Percentiles rank a stretch among this genome's conserved stretches.
Conservation (phyloP, 73 alveolate genomes). For the Strombidium stylifer region DNA sequence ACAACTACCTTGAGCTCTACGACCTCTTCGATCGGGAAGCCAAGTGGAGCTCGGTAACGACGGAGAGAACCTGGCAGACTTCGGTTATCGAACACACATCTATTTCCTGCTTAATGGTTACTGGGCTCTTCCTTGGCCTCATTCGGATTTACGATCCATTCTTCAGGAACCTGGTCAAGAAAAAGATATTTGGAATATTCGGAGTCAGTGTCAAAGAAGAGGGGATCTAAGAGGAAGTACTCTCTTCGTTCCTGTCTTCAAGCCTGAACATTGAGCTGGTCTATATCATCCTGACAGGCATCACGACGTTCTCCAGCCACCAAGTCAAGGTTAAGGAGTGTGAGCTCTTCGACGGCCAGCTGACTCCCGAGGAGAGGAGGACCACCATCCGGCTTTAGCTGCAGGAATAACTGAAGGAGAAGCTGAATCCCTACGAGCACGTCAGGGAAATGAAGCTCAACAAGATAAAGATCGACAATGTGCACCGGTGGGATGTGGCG, state of each 20-base stretch:
- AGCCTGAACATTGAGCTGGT: constrained; percentile 57
- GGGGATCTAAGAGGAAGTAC: constrained; percentile 29
- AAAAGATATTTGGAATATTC: constrained; percentile 18
- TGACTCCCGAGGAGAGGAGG: constrained; percentile 12
- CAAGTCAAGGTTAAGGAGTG: neutral
- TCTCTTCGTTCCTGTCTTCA: constrained; percentile 38
- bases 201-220: constrained; percentile 26
- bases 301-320: neutral
- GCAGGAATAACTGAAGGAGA: neutral
- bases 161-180: constrained; percentile 27
- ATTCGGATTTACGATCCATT: constrained; percentile 59
- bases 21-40: neutral
- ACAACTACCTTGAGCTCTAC: constrained; percentile 39
- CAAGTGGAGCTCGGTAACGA: neutral
- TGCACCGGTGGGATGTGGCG: too few species aligned
- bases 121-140: constrained; percentile 48
- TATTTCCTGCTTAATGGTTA: constrained; percentile 23
- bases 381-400: neutral
- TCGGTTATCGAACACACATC: constrained; percentile 11
- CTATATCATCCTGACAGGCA: constrained; percentile 40
- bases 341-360: neutral
- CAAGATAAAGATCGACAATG: neutral
- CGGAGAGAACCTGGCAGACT: neutral
- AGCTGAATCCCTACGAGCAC: neutral
- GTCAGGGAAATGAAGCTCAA: neutral